Evolutionary conservation across 2,329 filamentous ascomycete genomes (phyloP).

Genomic region (Achaetomium macrosporum): DNA sequence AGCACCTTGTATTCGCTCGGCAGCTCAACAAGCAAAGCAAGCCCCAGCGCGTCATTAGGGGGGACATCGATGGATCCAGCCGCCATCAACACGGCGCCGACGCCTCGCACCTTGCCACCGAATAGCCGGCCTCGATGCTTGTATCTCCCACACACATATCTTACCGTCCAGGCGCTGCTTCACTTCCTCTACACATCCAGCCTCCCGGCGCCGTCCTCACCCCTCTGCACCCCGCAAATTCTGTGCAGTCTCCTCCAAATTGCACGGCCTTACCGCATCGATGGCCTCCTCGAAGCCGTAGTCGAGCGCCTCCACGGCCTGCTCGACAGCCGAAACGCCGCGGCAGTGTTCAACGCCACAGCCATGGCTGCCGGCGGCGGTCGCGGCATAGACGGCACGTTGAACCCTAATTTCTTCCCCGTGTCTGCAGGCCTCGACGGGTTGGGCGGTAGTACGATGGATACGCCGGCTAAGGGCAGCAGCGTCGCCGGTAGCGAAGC

Average conservation of each 20-base stretch:
- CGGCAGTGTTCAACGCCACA: constrained; percentile 95
- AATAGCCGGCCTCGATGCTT: constrained; percentile 72
- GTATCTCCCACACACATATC: constrained; percentile 86
- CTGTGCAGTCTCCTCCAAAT: constrained; percentile 92
- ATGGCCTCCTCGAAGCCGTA: constrained; percentile 86
- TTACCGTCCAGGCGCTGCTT: constrained; percentile 83
- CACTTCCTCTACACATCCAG: constrained; percentile 93
- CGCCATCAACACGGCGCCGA: constrained; percentile 51
- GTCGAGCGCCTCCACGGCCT: constrained; percentile 85
- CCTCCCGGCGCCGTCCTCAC: constrained; percentile 67
- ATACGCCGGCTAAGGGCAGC: constrained; percentile 20
- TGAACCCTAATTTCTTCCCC: constrained; percentile 59
- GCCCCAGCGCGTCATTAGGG: constrained; percentile 32
- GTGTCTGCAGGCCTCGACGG: constrained; percentile 42
- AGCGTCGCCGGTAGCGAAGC: constrained; percentile 26
- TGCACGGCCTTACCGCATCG: constrained; percentile 85
- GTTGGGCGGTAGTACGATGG: constrained; percentile 26
- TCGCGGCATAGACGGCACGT: constrained; percentile 64
- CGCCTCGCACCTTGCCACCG: constrained; percentile 51
- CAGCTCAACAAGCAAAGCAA: constrained; percentile 35
- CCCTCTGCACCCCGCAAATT: constrained; percentile 87
- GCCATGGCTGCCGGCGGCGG: constrained; percentile 97
- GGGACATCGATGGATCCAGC: constrained; percentile 35
- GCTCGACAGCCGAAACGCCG: constrained; percentile 88
- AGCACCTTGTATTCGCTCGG: constrained; percentile 32